These are phyloP conservation scores for Lachancea sp. DNA, from an alignment of 805 yeast species.

Conservation along the genomic window DNA sequence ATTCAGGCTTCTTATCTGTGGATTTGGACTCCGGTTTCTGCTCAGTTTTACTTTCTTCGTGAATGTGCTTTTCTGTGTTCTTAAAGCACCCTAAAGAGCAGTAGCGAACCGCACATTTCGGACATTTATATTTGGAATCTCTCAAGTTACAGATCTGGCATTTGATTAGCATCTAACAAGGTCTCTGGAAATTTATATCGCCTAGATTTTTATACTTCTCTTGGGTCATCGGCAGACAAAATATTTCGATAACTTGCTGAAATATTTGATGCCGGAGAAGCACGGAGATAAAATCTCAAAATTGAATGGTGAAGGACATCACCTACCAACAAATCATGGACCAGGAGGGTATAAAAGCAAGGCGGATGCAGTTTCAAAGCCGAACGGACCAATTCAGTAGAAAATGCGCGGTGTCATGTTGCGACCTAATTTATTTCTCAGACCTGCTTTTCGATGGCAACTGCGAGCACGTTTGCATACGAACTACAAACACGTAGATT, in stretches of 20 bases:
- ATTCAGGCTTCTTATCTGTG: not conserved
- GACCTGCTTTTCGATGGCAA: not conserved
- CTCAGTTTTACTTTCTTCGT: conserved; percentile 1
- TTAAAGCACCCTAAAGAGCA: conserved; percentile 59
- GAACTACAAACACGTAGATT: conserved; percentile 11
- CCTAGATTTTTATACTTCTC: not conserved
- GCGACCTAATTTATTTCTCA: no score
- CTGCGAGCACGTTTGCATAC: conserved; percentile 8
- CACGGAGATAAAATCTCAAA: conserved; percentile 1
- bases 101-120: conserved; percentile 40
- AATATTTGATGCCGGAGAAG: conserved; percentile 1
- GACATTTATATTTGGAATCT: conserved; percentile 42
- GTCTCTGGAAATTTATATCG: no score
- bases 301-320: no score
- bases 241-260: not conserved
- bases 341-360: not conserved
- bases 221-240: no score
- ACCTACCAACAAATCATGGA: no score
- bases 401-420: no score
- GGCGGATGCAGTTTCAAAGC: no score
- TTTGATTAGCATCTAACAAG: conserved; percentile 6
- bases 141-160: conserved; percentile 34
- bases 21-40: conserved; percentile 2
- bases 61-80: conserved; percentile 29
- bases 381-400: no score